These are phyloP conservation scores for Metschnikowia lochheadii DNA, from an alignment of 805 yeast species.

Conservation along the genomic window DNA sequence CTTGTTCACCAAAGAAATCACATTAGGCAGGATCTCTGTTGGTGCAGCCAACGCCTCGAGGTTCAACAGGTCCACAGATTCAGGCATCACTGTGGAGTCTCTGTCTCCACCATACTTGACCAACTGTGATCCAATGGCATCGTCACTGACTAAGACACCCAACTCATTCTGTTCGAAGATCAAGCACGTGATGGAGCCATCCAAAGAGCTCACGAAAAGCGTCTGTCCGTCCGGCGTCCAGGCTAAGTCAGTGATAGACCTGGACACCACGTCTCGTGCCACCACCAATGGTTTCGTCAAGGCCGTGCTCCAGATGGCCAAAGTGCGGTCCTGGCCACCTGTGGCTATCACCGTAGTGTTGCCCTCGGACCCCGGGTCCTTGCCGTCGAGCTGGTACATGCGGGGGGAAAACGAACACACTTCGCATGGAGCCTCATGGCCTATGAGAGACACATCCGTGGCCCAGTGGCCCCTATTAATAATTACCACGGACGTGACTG, in stretches of 20 bases:
- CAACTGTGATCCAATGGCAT: conserved; percentile 60
- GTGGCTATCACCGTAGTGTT: conserved; percentile 80
- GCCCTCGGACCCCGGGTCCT: conserved; percentile 20
- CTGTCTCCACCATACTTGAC: conserved; percentile 85
- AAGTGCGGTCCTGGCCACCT: conserved; percentile 88
- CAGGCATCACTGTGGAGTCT: conserved; percentile 82
- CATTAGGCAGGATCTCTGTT: neutral
- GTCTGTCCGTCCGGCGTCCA: conserved; percentile 83
- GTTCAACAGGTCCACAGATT: conserved; percentile 70
- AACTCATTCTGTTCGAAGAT: conserved; percentile 61
- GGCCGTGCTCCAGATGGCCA: conserved; percentile 85
- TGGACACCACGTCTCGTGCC: conserved; percentile 68
- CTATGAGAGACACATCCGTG: conserved; percentile 66
- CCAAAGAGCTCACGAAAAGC: conserved; percentile 75
- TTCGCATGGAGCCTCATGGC: conserved; percentile 84
- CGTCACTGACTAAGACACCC: conserved; percentile 62
- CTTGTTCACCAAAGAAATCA: neutral
- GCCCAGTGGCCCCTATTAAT: conserved; percentile 80
- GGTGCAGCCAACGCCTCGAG: conserved; percentile 24
- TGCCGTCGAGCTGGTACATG: conserved; percentile 42
- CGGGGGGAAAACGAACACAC: conserved; percentile 74
- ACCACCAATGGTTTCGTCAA: conserved; percentile 74
- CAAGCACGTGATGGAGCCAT: conserved; percentile 72
- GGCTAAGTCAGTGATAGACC: conserved; percentile 80
- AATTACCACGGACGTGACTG: conserved; percentile 68